phyloP scores from a whole-genome alignment of 164 flowering plant species.

The Buxus sempervirens region DNA sequence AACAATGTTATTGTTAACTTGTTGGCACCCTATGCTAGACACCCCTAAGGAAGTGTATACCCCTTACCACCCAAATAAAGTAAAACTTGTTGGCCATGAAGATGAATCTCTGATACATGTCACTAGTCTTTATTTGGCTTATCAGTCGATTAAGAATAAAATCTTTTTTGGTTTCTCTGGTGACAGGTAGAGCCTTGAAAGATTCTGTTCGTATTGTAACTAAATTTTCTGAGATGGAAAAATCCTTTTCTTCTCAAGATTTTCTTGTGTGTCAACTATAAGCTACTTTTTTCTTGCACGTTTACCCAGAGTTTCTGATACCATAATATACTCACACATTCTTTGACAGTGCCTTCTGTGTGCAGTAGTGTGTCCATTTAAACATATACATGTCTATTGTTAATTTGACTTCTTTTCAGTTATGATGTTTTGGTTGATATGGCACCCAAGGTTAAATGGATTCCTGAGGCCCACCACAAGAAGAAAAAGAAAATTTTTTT shows the following conservation, averaged over 20 bases:
- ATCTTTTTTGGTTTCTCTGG: constrained; percentile 32
- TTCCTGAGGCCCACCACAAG: constrained; percentile 75
- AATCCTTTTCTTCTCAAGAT: constrained; percentile 43
- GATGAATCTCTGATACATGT: background rate
- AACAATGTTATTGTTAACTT: background rate
- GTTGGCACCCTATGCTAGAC: too few relatives aligned
- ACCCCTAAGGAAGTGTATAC: too few relatives aligned
- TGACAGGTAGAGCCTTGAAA: constrained; percentile 69
- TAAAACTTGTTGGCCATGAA: background rate
- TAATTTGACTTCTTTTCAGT: constrained; percentile 35
- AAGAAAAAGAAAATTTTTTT: constrained; percentile 42
- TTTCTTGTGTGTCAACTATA: constrained; percentile 48
- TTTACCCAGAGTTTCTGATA: background rate
- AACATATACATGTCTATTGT: background rate
- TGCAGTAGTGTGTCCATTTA: background rate
- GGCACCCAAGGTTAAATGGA: constrained; percentile 85
- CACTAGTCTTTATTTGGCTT: background rate
- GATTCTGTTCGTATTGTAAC: constrained; percentile 81
- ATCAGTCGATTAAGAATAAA: background rate
- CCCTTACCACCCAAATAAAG: too few relatives aligned
- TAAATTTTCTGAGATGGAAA: constrained; percentile 70
- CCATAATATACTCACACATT: too few relatives aligned
- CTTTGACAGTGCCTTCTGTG: background rate
- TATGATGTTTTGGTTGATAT: constrained; percentile 87
- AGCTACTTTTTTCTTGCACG: background rate